Base-by-base conservation (phyloP, 345 rosid genomes). In the Rhodamnia argentea region DNA sequence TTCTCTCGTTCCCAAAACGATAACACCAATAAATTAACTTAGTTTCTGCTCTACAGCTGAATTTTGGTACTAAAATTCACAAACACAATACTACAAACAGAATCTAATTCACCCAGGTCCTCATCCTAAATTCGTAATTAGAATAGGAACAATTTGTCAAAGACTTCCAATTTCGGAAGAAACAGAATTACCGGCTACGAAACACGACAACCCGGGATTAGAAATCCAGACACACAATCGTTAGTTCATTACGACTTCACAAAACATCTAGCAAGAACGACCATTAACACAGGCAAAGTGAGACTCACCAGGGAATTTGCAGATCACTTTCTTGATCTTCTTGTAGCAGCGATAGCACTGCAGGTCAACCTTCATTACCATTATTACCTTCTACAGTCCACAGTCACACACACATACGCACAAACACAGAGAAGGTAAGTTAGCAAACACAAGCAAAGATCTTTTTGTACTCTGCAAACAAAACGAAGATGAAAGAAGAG, bases 311-410 rank as follows among this genome's bases (percentile, higher is more conserved):
- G 91, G 90, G 32, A 91, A 88, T 70, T 85, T 74, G 81, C 91
- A 87, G 52, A 91, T 86, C 55, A 87, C 85, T 86, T 64, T 89
- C 87, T 88, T 91, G 83, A 91, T 90, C 88, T 91, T 90, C 88
- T 13, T 86, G 84, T 29, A 54, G 89, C 93, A 91, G 85, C 90
- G 91, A 42, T 85, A 6, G 83, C 93, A 91, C 7, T 32, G 55
- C 56, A 91, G 93, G 22, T 90, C 90, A 9, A 89, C 92, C 83
- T 84, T 86, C 7, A 91, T 87, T 83, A 82, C 89, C 92, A 89
- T 88, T 37, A 0, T 9, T 55, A 90, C 88, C 42, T 82, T 90
- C 93, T 91, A 58, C 57, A 84, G 22, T 32, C 83, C 26, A 51
- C 26, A 16, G 58, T 37, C n/a, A 70, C 26, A 70, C 47, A 64